Evolutionary conservation across 805 yeast genomes (phyloP).

Genomic region (Kurtzmaniella fragi): DNA sequence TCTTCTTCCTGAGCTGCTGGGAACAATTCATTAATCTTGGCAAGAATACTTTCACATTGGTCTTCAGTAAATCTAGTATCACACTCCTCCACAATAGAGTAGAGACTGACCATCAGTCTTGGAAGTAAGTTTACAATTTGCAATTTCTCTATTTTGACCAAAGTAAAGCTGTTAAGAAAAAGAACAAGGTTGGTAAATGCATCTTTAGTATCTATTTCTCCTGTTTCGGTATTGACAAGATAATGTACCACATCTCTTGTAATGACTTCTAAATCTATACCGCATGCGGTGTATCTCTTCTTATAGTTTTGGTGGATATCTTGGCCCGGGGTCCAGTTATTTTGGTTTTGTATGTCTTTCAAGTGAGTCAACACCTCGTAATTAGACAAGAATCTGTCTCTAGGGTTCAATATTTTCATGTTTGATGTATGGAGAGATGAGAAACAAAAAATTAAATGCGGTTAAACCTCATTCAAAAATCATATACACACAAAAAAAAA

Average conservation of each 20-base stretch:
- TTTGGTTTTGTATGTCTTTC: conserved; percentile 39
- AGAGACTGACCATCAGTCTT: conserved; percentile 69
- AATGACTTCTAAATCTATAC: conserved; percentile 43
- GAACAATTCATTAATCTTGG: conserved; percentile 47
- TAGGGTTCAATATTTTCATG: conserved; percentile 41
- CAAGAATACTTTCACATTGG: conserved; percentile 54
- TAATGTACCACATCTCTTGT: conserved; percentile 45
- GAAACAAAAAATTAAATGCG: background rate
- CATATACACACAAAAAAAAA: background rate
- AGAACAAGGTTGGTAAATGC: conserved; percentile 35
- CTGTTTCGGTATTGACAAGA: conserved; percentile 24
- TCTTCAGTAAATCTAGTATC: conserved; percentile 78
- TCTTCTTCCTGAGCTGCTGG: conserved; percentile 37
- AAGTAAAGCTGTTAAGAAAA: conserved; percentile 43
- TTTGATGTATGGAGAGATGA: background rate
- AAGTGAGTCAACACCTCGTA: conserved; percentile 60
- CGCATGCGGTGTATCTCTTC: conserved; percentile 35
- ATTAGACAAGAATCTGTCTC: conserved; percentile 61
- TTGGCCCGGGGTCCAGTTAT: conserved; percentile 39
- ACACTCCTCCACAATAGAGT: conserved; percentile 84
- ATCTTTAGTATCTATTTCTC: conserved; percentile 15
- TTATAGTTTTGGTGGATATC: conserved; percentile 17
- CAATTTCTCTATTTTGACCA: conserved; percentile 78
- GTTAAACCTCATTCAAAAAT: background rate
- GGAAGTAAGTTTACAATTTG: conserved; percentile 84